Conservation (phyloP, 805 yeast genomes). For the Wickerhamiella bombiphila region DNA sequence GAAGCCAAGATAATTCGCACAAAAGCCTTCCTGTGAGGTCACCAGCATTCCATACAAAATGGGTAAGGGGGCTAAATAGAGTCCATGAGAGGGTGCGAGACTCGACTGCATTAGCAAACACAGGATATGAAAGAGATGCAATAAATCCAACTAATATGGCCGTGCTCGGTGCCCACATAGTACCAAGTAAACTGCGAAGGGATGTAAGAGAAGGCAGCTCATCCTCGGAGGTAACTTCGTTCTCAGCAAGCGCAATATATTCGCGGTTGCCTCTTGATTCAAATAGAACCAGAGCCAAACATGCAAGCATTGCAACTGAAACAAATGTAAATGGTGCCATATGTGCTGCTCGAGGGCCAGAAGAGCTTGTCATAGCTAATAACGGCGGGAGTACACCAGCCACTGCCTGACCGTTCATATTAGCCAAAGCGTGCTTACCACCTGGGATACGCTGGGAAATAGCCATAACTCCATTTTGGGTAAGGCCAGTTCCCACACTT, state of each 20-base stretch:
- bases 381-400: slow-evolving; percentile 87
- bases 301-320: slow-evolving; percentile 12
- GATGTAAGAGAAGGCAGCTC: slow-evolving; percentile 2
- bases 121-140: slow-evolving; percentile 70
- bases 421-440: slow-evolving; percentile 31
- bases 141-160: slow-evolving; percentile 63
- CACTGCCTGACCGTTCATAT: slow-evolving; percentile 88
- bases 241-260: slow-evolving; percentile 11
- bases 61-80: slow-evolving; percentile 60
- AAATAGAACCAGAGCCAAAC: slow-evolving; percentile 6
- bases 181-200: background rate
- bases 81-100: slow-evolving; percentile 30
- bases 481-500: slow-evolving; percentile 61
- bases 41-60: slow-evolving; percentile 78
- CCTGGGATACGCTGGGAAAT: slow-evolving; percentile 43
- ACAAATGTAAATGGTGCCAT: slow-evolving; percentile 33
- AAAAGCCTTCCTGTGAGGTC: slow-evolving; percentile 65
- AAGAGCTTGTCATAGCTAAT: slow-evolving; percentile 33
- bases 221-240: background rate
- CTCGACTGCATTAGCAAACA: slow-evolving; percentile 62
- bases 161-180: slow-evolving; percentile 42
- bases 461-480: slow-evolving; percentile 87
- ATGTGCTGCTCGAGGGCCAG: background rate
- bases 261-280: slow-evolving; percentile 5
- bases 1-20: slow-evolving; percentile 35